Percentiles rank a stretch among this genome's conserved stretches.
These are phyloP conservation scores for Saccharum hybrid DNA, from an alignment of 202 grass and related monocot genomes.

Conservation along the genomic window DNA sequence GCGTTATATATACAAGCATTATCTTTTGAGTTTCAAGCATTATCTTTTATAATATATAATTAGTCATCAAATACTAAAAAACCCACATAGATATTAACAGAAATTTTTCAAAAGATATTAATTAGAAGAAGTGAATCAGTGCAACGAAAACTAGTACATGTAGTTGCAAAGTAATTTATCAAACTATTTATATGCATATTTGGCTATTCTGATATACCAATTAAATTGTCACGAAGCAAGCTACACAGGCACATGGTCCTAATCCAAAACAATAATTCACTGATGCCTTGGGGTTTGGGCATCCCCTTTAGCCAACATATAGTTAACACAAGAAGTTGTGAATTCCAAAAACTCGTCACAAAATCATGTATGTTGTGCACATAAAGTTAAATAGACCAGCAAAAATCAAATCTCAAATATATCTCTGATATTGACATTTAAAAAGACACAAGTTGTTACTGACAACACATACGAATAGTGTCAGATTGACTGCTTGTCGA, in stretches of 20 bases:
- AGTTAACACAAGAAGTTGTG: background rate
- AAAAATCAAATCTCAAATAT: background rate
- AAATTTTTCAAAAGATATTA: background rate
- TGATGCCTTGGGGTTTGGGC: background rate
- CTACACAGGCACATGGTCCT: constrained; percentile 17
- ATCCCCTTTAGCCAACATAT: background rate
- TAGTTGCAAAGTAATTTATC: background rate
- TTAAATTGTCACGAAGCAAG: constrained; percentile 12
- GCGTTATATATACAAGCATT: constrained; percentile 21
- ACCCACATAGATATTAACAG: constrained; percentile 13
- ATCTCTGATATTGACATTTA: background rate
- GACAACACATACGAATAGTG: background rate
- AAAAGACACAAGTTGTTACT: background rate
- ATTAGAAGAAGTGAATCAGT: background rate
- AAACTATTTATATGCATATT: background rate
- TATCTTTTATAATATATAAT: background rate
- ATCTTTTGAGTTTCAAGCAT: constrained; percentile 13
- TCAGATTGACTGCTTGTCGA: background rate
- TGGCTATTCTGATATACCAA: background rate
- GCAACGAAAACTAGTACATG: constrained; percentile 10
- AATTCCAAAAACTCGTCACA: background rate
- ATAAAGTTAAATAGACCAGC: background rate
- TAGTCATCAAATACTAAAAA: constrained; percentile 12
- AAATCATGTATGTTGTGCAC: background rate
- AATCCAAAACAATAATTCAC: background rate